Conservation (phyloP, 345 rosid species). For the Hevea brasiliensis region DNA sequence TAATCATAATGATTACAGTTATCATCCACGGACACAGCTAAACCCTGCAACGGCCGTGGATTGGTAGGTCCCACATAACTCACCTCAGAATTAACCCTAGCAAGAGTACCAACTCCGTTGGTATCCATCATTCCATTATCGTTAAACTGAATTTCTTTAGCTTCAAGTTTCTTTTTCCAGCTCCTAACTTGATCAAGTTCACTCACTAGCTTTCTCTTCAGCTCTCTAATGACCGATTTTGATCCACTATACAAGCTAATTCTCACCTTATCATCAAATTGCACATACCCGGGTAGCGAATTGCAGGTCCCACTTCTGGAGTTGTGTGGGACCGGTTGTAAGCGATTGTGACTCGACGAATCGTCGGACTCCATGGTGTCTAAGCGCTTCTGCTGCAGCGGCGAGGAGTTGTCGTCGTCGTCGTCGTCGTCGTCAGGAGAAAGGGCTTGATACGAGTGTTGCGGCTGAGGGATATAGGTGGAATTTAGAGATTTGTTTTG, state of each 20-base stretch:
- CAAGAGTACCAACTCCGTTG: slow-evolving; percentile 32
- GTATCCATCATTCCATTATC: not conserved
- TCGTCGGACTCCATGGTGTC: slow-evolving; percentile 42
- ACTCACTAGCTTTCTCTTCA: slow-evolving; percentile 49
- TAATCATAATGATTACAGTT: slow-evolving; percentile 14
- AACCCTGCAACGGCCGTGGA: slow-evolving; percentile 23
- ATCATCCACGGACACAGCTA: slow-evolving; percentile 30
- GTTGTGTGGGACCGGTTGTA: slow-evolving; percentile 19
- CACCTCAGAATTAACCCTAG: slow-evolving; percentile 48
- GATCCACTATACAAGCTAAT: slow-evolving; percentile 39
- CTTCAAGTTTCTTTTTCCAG: slow-evolving; percentile 45
- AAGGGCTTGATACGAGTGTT: not conserved
- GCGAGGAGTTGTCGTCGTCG: not conserved
- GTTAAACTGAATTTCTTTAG: slow-evolving; percentile 22
- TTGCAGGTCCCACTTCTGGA: slow-evolving; percentile 22
- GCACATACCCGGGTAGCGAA: slow-evolving; percentile 42
- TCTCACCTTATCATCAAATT: slow-evolving; percentile 40
- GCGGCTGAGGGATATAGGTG: not conserved
- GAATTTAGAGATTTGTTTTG: not conserved
- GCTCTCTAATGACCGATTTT: slow-evolving; percentile 36
- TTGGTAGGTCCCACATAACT: slow-evolving; percentile 44
- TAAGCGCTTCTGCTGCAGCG: not conserved
- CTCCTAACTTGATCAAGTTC: slow-evolving; percentile 62
- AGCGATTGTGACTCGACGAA: slow-evolving; percentile 38
- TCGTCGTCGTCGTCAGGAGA: not conserved